Conservation (phyloP, 345 rosid genomes). For the Populus deltoides region DNA sequence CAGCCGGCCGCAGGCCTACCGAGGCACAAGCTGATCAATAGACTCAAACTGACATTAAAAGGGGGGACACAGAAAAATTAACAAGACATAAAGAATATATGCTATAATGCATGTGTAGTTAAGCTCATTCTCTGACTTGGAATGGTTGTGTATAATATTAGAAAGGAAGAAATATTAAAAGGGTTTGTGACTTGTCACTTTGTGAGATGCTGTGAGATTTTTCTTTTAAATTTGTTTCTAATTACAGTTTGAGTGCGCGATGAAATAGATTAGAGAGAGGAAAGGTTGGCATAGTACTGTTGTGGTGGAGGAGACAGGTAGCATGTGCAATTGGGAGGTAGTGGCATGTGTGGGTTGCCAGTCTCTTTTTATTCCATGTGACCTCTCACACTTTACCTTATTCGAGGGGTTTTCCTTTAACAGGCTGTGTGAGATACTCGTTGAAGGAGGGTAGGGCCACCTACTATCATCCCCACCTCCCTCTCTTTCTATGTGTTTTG, state of each 20-base stretch:
- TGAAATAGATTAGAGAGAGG: constrained; percentile 4
- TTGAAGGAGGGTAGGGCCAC: constrained; percentile 18
- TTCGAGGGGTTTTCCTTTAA: constrained; percentile 16
- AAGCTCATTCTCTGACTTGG: constrained; percentile 15
- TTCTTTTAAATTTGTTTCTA: background rate
- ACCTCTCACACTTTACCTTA: constrained; percentile 27
- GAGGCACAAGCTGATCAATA: background rate
- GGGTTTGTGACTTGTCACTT: constrained; percentile 9
- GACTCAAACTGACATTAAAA: background rate
- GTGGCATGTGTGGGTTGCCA: constrained; percentile 38
- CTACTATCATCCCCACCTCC: background rate
- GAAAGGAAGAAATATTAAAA: background rate
- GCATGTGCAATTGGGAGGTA: constrained; percentile 47
- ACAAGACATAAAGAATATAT: background rate
- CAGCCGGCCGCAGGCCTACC: constrained; percentile 7
- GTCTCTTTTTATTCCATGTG: constrained; percentile 39
- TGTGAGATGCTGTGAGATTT: background rate
- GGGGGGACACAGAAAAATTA: background rate
- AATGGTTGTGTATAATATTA: constrained; percentile 14
- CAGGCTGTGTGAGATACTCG: constrained; percentile 15
- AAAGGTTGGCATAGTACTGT: background rate
- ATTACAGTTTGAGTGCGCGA: constrained; percentile 4
- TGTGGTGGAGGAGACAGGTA: constrained; percentile 28
- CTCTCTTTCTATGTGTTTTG: background rate
- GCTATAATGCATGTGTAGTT: background rate